Conservation (phyloP, 129 eudicot genomes). For the Tanacetum coccineum region DNA sequence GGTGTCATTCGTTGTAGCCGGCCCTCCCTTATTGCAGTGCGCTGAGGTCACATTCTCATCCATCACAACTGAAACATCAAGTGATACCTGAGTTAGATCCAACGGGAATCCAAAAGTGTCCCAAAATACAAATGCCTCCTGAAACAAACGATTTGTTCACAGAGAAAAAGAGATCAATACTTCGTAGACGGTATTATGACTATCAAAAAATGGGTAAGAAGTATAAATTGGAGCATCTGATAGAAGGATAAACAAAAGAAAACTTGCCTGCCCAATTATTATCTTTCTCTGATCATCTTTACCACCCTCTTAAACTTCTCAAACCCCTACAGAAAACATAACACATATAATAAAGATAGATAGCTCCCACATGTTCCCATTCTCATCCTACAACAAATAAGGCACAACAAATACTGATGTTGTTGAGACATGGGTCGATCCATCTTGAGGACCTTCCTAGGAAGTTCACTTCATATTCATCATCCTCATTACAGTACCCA, state of each 20-base stretch:
- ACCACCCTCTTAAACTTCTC: slow-evolving; percentile 86
- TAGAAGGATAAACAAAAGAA: no score
- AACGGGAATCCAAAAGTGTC: slow-evolving; percentile 94
- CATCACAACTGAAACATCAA: slow-evolving; percentile 67
- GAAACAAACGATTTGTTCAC: slow-evolving; percentile 28
- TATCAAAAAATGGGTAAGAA: background rate
- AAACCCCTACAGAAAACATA: slow-evolving; percentile 76
- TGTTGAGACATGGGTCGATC: no score
- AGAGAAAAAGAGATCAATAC: slow-evolving; percentile 7
- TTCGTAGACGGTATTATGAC: no score
- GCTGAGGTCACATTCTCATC: slow-evolving; percentile 94
- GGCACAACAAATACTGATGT: no score
- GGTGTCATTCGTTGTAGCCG: slow-evolving; percentile 64
- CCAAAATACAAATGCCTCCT: slow-evolving; percentile 97
- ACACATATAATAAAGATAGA: no score
- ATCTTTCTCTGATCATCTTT: slow-evolving; percentile 67
- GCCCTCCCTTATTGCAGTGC: slow-evolving; percentile 66
- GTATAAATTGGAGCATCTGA: no score
- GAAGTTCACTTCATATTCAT: no score
- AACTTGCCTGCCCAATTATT: slow-evolving; percentile 78
- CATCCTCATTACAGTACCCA: no score
- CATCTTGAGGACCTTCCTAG: no score
- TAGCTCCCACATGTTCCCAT: no score
- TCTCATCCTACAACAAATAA: no score
- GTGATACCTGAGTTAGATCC: slow-evolving; percentile 98